Percentiles rank a stretch among this genome's conserved stretches.
phyloP scores from a whole-genome alignment of 129 eudicot species.

The Glebionis coronaria region DNA sequence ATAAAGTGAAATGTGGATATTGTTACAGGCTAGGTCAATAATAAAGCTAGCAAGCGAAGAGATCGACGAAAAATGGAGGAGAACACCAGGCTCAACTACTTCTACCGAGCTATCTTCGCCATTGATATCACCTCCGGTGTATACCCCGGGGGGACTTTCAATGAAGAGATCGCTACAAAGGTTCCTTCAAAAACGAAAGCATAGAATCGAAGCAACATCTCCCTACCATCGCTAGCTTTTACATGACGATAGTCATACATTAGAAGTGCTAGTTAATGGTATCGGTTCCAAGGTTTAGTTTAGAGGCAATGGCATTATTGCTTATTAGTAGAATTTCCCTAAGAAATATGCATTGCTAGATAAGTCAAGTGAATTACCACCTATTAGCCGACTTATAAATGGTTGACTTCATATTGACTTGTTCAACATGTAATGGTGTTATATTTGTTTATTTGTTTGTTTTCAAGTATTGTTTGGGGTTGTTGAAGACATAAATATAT shows the following conservation, averaged over 20 bases:
- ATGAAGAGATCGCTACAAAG: constrained; percentile 56
- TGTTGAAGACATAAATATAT: background rate
- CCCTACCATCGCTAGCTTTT: constrained; percentile 32
- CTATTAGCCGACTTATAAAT: constrained; percentile 1
- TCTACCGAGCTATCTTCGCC: constrained; percentile 20
- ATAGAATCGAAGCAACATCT: constrained; percentile 44
- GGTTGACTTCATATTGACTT: constrained; percentile 4
- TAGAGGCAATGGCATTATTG: background rate
- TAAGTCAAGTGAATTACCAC: constrained; percentile 8
- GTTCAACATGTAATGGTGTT: background rate
- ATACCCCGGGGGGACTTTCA: constrained; percentile 37
- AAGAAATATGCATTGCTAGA: background rate
- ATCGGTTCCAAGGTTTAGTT: background rate
- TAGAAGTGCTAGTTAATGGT: too few species aligned
- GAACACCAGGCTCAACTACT: constrained; percentile 8
- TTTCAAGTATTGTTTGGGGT: background rate
- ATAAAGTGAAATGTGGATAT: background rate
- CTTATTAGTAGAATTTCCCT: background rate
- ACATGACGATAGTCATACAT: background rate
- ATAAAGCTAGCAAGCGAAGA: constrained; percentile 49
- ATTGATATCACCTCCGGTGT: constrained; percentile 1
- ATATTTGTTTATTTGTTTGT: constrained; percentile 13
- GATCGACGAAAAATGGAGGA: constrained; percentile 30
- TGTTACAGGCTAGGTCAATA: constrained; percentile 49
- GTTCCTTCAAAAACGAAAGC: constrained; percentile 52